Conservation (phyloP, 2,329 filamentous ascomycete genomes). For the Geosmithia morbida region DNA sequence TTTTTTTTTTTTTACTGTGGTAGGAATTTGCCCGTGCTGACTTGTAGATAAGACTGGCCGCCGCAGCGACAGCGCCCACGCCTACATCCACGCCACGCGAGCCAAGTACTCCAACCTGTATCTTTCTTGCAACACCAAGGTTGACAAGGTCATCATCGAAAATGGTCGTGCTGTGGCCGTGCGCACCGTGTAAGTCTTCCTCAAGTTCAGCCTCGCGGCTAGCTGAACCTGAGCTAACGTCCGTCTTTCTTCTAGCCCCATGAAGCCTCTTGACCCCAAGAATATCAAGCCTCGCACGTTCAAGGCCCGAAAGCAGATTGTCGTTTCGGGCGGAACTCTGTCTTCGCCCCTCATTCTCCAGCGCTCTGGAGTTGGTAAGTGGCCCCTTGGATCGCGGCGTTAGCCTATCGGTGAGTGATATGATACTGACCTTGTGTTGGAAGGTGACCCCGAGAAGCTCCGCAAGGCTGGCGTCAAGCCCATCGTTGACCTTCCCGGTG, state of each 20-base stretch:
- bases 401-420: background rate
- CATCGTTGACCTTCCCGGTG: constrained; percentile 55
- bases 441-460: constrained; percentile 54
- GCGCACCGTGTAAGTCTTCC: constrained; percentile 33
- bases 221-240: background rate
- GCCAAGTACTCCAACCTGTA: constrained; percentile 57
- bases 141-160: constrained; percentile 63
- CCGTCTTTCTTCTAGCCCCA: constrained; percentile 17
- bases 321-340: constrained; percentile 58
- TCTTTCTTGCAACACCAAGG: constrained; percentile 60
- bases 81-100: constrained; percentile 64
- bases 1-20: too few relatives aligned
- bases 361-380: constrained; percentile 46
- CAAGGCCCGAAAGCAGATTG: constrained; percentile 58
- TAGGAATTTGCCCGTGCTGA: constrained; percentile 16
- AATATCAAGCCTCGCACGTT: constrained; percentile 39
- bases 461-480: constrained; percentile 53
- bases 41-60: constrained; percentile 31
- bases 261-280: constrained; percentile 49
- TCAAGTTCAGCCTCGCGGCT: background rate
- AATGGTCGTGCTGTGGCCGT: constrained; percentile 59
- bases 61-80: constrained; percentile 63
- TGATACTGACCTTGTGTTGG: background rate
- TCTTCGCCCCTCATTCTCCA: constrained; percentile 64
- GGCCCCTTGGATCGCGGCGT: background rate